phyloP scores from a whole-genome alignment of 2,329 filamentous ascomycete species.

The Fusarium sp. region DNA sequence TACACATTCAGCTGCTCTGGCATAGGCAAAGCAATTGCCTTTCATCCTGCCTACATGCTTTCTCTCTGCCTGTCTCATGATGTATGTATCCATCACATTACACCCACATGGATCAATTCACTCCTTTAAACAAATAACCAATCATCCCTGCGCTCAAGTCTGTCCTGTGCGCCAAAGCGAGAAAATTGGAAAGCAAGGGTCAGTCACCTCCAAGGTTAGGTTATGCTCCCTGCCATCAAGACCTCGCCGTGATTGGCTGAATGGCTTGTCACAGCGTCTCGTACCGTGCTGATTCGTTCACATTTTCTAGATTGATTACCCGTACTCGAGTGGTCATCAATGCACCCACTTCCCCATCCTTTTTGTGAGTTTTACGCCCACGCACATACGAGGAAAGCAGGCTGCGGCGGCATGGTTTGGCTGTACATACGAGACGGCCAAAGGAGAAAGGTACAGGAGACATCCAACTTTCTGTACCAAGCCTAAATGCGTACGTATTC shows the following conservation, averaged over 20 bases:
- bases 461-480: conserved; percentile 29
- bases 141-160: conserved; percentile 28
- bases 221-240: conserved; percentile 19
- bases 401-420: conserved; percentile 41
- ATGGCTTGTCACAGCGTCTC: conserved; percentile 7
- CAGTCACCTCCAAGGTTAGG: conserved; percentile 20
- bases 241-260: conserved; percentile 35
- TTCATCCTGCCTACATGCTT: neutral
- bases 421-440: conserved; percentile 38
- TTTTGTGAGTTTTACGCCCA: conserved; percentile 29
- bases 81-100: conserved; percentile 22
- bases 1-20: conserved; percentile 18
- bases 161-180: conserved; percentile 15
- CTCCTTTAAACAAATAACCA: conserved; percentile 24
- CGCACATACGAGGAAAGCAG: conserved; percentile 41
- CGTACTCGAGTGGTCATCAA: conserved; percentile 35
- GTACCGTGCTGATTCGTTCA: conserved; percentile 28
- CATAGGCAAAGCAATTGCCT: conserved; percentile 3
- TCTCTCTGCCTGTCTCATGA: conserved; percentile 29
- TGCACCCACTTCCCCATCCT: conserved; percentile 34
- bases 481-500: conserved; percentile 30
- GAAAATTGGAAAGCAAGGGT: conserved; percentile 32
- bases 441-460: conserved; percentile 33
- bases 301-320: conserved; percentile 30
- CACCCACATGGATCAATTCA: conserved; percentile 25